Percentiles rank a stretch among this genome's conserved stretches.
Conservation (phyloP, 805 yeast genomes). For the Pichia phayaonensis region DNA sequence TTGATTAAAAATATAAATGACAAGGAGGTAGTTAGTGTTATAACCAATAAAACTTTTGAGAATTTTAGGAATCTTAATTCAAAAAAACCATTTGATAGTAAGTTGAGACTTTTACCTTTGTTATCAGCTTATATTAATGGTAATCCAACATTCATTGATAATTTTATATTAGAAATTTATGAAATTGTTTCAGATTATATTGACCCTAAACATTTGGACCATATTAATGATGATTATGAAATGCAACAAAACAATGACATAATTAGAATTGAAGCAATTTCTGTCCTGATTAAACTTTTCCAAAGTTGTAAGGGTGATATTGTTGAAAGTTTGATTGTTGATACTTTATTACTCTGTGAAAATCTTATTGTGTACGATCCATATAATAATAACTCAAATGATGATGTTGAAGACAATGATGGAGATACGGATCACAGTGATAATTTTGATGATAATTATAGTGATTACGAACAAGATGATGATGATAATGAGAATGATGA, state of each 20-base stretch:
- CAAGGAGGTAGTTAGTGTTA: background rate
- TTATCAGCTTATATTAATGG: slow-evolving; percentile 20
- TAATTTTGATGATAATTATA: slow-evolving; percentile 33
- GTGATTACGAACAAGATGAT: slow-evolving; percentile 33
- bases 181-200: slow-evolving; percentile 11
- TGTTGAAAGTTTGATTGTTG: slow-evolving; percentile 21
- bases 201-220: slow-evolving; percentile 15
- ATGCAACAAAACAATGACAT: slow-evolving; percentile 25
- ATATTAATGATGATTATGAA: slow-evolving; percentile 28
- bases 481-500: slow-evolving; percentile 50
- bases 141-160: slow-evolving; percentile 20
- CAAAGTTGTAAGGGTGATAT: slow-evolving; percentile 32
- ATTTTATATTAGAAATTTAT: slow-evolving; percentile 10
- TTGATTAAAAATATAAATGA: slow-evolving; percentile 24
- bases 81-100: slow-evolving; percentile 5
- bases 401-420: slow-evolving; percentile 27
- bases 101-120: background rate
- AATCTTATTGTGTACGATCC: slow-evolving; percentile 40
- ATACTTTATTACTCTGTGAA: slow-evolving; percentile 24
- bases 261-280: slow-evolving; percentile 43
- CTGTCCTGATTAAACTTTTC: slow-evolving; percentile 33
- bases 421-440: slow-evolving; percentile 27
- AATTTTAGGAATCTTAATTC: background rate
- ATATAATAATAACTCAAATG: slow-evolving; percentile 28
- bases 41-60: background rate